These are phyloP conservation scores for Apiosordaria backusii DNA, from an alignment of 495 filamentous ascomycete species.

Conservation along the genomic window DNA sequence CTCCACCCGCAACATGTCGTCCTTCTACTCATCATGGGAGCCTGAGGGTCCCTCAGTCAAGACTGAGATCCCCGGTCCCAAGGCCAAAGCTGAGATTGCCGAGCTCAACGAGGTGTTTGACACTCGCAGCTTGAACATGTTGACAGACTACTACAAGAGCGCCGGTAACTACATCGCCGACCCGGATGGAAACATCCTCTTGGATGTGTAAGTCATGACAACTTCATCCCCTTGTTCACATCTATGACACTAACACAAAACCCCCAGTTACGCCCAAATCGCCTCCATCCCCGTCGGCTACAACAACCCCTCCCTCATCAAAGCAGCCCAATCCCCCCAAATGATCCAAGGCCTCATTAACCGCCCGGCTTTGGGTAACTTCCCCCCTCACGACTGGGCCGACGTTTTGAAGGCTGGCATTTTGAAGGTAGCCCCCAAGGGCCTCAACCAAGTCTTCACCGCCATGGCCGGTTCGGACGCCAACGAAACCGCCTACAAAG, in stretches of 20 bases:
- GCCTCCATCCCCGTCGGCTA: constrained; percentile 97
- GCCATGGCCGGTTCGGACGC: constrained; percentile 94
- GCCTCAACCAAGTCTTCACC: constrained; percentile 94
- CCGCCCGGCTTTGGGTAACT: constrained; percentile 93
- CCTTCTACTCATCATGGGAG: constrained; percentile 65
- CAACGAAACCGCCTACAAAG: constrained; percentile 99
- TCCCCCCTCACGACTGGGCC: constrained; percentile 88
- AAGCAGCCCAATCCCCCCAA: constrained; percentile 67
- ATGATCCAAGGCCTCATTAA: constrained; percentile 87
- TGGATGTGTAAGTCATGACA: constrained; percentile 64
- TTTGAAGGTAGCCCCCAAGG: constrained; percentile 83
- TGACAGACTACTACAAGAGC: constrained; percentile 77
- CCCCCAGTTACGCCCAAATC: constrained; percentile 78
- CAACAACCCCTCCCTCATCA: constrained; percentile 79
- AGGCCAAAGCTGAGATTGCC: constrained; percentile 60
- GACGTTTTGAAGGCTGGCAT: constrained; percentile 81
- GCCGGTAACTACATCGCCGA: constrained; percentile 78
- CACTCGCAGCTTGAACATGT: constrained; percentile 88
- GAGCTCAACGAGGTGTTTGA: constrained; percentile 83
- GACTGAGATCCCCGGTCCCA: constrained; percentile 81
- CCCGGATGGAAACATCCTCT: constrained; percentile 75
- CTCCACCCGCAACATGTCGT: constrained; percentile 38
- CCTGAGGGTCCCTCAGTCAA: constrained; percentile 68
- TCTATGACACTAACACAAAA: neutral
- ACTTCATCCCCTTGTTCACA: neutral